Conservation (phyloP, 139 green algal species). For the Ettlia oleoabundans region DNA sequence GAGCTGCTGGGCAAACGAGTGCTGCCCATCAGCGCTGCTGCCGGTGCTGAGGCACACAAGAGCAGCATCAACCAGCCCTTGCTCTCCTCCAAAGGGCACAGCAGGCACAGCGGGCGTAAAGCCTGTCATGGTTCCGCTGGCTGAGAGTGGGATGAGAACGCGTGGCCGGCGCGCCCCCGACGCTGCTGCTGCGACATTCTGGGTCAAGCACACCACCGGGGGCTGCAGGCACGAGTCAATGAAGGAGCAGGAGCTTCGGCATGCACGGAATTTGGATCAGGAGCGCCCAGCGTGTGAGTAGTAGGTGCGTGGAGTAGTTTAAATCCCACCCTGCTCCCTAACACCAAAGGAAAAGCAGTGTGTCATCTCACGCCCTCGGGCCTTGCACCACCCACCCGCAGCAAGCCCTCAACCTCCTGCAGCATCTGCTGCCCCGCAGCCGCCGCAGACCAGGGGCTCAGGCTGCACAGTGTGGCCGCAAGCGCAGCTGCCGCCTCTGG, state of each 20-base stretch:
- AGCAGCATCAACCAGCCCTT: constrained; percentile 36
- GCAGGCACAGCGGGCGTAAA: too few relatives aligned
- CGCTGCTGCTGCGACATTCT: neutral
- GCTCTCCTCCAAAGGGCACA: constrained; percentile 40
- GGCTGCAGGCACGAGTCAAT: too few relatives aligned
- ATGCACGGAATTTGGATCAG: too few relatives aligned
- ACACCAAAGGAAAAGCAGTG: neutral
- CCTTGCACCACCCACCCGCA: constrained; percentile 16
- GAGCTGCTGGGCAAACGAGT: constrained; percentile 52
- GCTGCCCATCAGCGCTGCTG: constrained; percentile 38
- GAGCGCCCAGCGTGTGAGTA: too few relatives aligned
- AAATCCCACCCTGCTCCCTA: neutral
- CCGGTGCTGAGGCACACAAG: constrained; percentile 50
- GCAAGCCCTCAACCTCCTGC: constrained; percentile 13
- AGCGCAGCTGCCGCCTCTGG: constrained; percentile 10
- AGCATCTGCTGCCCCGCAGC: constrained; percentile 32
- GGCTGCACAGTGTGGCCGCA: constrained; percentile 24
- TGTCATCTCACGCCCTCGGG: too few relatives aligned
- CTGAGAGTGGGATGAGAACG: neutral
- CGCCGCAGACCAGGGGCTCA: constrained; percentile 9
- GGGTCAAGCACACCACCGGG: neutral
- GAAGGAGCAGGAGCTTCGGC: too few relatives aligned
- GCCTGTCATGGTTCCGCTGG: neutral
- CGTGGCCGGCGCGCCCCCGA: neutral
- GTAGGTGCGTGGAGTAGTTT: neutral